These are phyloP conservation scores for Haematococcus sp. DNA, from an alignment of 139 green algal genomes.

Conservation along the genomic window DNA sequence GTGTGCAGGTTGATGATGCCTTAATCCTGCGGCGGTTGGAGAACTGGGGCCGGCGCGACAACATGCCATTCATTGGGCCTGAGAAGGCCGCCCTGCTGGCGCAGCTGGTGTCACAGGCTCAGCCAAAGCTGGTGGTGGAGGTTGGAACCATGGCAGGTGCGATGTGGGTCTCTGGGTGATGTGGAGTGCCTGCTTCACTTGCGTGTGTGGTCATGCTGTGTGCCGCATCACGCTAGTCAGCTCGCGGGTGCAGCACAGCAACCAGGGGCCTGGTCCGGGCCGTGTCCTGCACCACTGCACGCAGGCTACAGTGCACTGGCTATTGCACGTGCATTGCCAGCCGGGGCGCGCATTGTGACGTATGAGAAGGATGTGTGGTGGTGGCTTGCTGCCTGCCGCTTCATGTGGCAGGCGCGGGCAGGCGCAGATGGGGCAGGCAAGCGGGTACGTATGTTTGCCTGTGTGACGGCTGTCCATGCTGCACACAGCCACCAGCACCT, in stretches of 20 bases:
- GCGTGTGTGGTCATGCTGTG: no score
- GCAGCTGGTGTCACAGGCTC: conserved; percentile 38
- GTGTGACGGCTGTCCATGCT: not conserved
- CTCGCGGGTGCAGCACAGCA: no score
- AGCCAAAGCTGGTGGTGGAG: conserved; percentile 53
- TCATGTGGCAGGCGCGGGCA: conserved; percentile 18
- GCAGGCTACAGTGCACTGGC: conserved; percentile 56
- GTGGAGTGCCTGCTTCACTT: no score
- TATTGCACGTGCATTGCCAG: conserved; percentile 49
- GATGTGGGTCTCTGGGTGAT: no score
- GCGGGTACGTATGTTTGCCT: not conserved
- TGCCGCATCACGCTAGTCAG: no score
- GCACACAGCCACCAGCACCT: not conserved
- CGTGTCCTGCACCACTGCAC: no score
- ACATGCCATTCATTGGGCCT: conserved; percentile 63
- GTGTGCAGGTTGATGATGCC: conserved; percentile 55
- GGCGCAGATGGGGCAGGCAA: not conserved
- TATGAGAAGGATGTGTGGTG: conserved; percentile 64
- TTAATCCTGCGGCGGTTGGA: conserved; percentile 68
- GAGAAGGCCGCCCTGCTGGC: conserved; percentile 59
- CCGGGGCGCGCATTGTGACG: conserved; percentile 35
- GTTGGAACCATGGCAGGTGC: conserved; percentile 38
- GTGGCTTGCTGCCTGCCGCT: conserved; percentile 31
- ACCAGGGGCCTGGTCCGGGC: no score
- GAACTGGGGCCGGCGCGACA: conserved; percentile 56